Evolutionary conservation across 768 basidiomycete genomes (phyloP), one percentile per base, ranked within the genome.

Genomic region (Sarcodon sp.): DNA sequence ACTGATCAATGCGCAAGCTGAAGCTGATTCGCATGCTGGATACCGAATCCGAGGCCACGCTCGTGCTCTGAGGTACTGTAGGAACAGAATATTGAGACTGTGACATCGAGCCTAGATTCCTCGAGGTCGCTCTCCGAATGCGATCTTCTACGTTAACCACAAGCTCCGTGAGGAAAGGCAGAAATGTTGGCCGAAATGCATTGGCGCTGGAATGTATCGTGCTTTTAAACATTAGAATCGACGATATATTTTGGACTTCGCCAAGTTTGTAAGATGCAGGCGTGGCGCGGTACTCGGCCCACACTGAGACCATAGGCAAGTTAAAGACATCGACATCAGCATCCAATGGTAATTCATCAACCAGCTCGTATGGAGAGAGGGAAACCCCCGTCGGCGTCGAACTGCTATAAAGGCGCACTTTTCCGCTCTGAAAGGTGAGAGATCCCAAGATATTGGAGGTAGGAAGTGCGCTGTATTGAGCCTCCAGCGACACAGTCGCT

Each of bases 151-250:
- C 66, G 38, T 75, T 76, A 21, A 73, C 69, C 46, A 84, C 73
- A 27, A 93, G 65, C 49, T 88, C 83, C 0, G 84, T 78, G 35
- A 96, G 62, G 66, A 97, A 97, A 3, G 87, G 87, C 7, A 98
- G 68, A 8, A 97, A 66, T 4, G 77, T 80, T 0, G 94, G 93
- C 41, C 80, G 67, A 21, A 98, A 68, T 2, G 76, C 80, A 59
- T 98, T 98, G 51, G 80, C 75, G 58, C 91, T 96, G 0, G 86
- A 82, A 58, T 92, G 87, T 16, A 98, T 75, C n/a, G 87, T 85
- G 56, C 77, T 76, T 61, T 89, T 91, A 70, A 96, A 83, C 51
- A 87, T 69, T 31, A 94, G 67, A 3, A 73, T 69, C 1, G 84
- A 80, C 0, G 80, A 27, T 27, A 4, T 27, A 4, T 27, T 27